Base-by-base conservation (phyloP, 768 basidiomycete genomes). In the Tricholoma flavovirens region DNA sequence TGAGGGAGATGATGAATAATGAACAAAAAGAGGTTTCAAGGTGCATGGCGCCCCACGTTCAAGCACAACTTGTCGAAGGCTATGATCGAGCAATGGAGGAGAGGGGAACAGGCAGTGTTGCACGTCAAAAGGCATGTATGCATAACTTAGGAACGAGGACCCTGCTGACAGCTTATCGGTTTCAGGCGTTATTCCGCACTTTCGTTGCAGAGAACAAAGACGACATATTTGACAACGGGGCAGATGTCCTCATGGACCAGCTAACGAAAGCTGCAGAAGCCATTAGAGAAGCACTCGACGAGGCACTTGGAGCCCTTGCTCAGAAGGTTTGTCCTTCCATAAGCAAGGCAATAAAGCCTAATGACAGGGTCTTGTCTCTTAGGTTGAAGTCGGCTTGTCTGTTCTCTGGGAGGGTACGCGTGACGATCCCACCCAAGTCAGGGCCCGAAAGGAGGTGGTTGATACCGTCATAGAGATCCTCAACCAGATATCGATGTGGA, bases 1-100 rank as follows among this genome's bases (percentile, higher is more conserved):
- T 84, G 3, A 69, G 70, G 30, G 77, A 80, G 49, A 77, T 79
- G 4, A 71, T 85, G 69, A 74, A 70, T 59, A 70, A 61, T 14
- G 73, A 83, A 58, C 83, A 84, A 67, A 84, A 85, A 67, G 81
- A 84, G 52, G 70, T 82, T 5, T 84, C 83, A 0, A 73, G 83
- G 17, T 79, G 73, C 59, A 71, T 86, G 56, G 74, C 81, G 10
- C 83, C 83, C 14, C 79, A 83, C 62, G 76, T 86, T 11, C 80
- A 82, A 59, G 63, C 64, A 9, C 75, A 80, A 59, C 71, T 85
- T 10, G 22, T 70, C 9, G 75, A 78, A 6, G 82, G 80, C 0
- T 86, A 86, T 62, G 66, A 79, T 51, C 68, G 58, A 1, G 83
- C 84, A 0, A 78, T 82, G 77, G 68, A 75, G 51, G 81, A 84